phyloP scores from a whole-genome alignment of 768 basidiomycete species.

The Termitomyces sp. region DNA sequence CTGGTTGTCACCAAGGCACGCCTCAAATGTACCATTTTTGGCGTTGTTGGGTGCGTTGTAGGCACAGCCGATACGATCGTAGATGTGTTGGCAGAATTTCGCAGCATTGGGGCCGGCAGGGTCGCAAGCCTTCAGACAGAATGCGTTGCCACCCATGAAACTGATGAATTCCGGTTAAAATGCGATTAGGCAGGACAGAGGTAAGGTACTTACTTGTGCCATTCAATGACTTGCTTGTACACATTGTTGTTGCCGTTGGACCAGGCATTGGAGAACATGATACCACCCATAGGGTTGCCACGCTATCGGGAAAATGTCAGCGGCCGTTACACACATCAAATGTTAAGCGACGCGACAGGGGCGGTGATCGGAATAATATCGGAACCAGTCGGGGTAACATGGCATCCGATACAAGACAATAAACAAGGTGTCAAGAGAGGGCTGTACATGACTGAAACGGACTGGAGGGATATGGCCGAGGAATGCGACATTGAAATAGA shows the following conservation, averaged over 20 bases:
- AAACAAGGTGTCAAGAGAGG: background rate
- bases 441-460: too few relatives aligned
- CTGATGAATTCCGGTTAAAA: constrained; percentile 24
- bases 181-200: background rate
- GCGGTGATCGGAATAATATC: background rate
- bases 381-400: background rate
- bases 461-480: background rate
- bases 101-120: constrained; percentile 43
- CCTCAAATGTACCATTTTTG: constrained; percentile 51
- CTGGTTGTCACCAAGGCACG: constrained; percentile 64
- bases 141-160: constrained; percentile 61
- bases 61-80: constrained; percentile 66
- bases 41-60: constrained; percentile 72
- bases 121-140: constrained; percentile 75
- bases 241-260: constrained; percentile 31
- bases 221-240: constrained; percentile 55
- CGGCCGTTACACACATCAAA: constrained; percentile 2
- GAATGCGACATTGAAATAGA: background rate
- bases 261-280: constrained; percentile 59
- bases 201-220: constrained; percentile 49
- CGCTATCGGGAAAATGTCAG: constrained; percentile 31
- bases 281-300: constrained; percentile 77
- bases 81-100: constrained; percentile 64
- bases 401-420: background rate
- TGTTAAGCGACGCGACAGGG: background rate